These are phyloP conservation scores for Botrytis squamosa DNA, from an alignment of 2,329 filamentous ascomycete species.

Conservation along the genomic window DNA sequence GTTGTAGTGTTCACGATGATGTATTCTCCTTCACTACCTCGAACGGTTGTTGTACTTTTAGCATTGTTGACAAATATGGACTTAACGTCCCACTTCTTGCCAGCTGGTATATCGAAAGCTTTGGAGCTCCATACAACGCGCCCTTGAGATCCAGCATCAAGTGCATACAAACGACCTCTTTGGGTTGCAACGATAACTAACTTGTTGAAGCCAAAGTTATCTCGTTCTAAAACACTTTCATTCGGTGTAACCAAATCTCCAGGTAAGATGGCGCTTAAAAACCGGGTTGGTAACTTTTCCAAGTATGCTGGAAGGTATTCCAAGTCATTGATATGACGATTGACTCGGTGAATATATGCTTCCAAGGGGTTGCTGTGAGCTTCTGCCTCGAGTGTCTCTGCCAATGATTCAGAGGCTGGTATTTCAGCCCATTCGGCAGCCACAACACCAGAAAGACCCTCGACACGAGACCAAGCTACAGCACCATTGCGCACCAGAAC, in stretches of 20 bases:
- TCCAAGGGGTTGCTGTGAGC: conserved; percentile 74
- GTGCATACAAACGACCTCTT: conserved; percentile 73
- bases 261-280: conserved; percentile 59
- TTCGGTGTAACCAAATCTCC: conserved; percentile 52
- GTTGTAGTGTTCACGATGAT: conserved; percentile 54
- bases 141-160: conserved; percentile 75
- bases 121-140: conserved; percentile 73
- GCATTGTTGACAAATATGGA: conserved; percentile 62
- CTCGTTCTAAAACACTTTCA: conserved; percentile 54
- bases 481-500: conserved; percentile 80
- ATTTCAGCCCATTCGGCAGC: conserved; percentile 80
- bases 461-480: conserved; percentile 74
- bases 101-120: conserved; percentile 55
- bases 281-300: conserved; percentile 63
- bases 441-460: conserved; percentile 77
- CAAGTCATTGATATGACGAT: conserved; percentile 77
- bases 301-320: conserved; percentile 73
- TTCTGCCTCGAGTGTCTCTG: conserved; percentile 79
- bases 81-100: conserved; percentile 63
- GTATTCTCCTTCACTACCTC: conserved; percentile 55
- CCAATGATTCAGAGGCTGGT: conserved; percentile 70
- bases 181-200: conserved; percentile 76
- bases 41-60: conserved; percentile 45
- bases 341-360: conserved; percentile 86
- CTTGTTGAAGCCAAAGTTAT: conserved; percentile 88